Conservation (phyloP, 1,139 yeast species). For the Suhomyces maxii region DNA sequence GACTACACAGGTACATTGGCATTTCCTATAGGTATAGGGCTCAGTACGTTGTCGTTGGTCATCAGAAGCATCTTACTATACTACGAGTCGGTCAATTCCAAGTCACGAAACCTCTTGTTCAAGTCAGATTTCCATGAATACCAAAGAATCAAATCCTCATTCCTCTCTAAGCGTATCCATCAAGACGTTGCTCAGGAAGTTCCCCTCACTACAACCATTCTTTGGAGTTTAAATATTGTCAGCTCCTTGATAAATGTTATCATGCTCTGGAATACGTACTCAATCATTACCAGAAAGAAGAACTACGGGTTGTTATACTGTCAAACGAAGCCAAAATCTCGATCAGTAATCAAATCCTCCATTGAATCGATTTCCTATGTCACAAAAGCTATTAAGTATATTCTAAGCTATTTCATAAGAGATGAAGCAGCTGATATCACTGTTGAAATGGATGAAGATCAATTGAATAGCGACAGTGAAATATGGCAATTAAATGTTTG, state of each 20-base stretch:
- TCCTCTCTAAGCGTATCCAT: slow-evolving; percentile 8
- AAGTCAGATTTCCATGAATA: slow-evolving; percentile 33
- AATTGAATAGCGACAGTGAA: slow-evolving; percentile 25
- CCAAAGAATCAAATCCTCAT: slow-evolving; percentile 29
- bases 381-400: slow-evolving; percentile 1
- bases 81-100: slow-evolving; percentile 23
- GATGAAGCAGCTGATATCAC: slow-evolving; percentile 6
- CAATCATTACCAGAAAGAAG: slow-evolving; percentile 31
- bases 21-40: slow-evolving; percentile 45
- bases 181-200: slow-evolving; percentile 5
- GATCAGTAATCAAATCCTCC: slow-evolving; percentile 33
- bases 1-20: slow-evolving; percentile 46
- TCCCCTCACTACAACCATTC: slow-evolving; percentile 15
- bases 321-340: slow-evolving; percentile 34
- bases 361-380: slow-evolving; percentile 15
- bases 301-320: slow-evolving; percentile 44
- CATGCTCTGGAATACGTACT: slow-evolving; percentile 32
- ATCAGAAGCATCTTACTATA: slow-evolving; percentile 21
- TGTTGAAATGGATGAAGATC: slow-evolving; percentile 13
- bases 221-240: slow-evolving; percentile 23
- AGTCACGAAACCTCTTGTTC: slow-evolving; percentile 25
- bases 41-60: slow-evolving; percentile 23
- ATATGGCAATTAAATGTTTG: slow-evolving; percentile 54
- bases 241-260: slow-evolving; percentile 18
- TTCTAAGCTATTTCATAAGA: slow-evolving; percentile 3